Evolutionary conservation across 257 asterid genomes (phyloP), one percentile per base, ranked within the genome.

Genomic region (Scutellaria barbata): DNA sequence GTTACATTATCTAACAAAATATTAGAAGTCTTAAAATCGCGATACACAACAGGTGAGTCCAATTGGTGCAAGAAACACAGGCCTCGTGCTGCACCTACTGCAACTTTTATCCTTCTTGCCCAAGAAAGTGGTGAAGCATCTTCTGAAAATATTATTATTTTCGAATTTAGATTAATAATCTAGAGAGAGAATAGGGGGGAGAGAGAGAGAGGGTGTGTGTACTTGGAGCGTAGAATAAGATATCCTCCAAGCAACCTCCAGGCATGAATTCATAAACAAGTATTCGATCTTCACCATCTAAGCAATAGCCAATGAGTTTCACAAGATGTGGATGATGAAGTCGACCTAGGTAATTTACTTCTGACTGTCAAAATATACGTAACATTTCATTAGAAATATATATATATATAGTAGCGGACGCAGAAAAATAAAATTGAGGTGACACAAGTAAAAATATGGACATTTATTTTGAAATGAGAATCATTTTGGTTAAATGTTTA

Each of bases 11-110:
- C 85, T 51, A 85, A 68, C 80, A 85, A 82, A 41, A 85, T 81
- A 45, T 85, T 85, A 4, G 87, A 80, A 5, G 89, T 78, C 77
- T 85, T 85, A n/a, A 85, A 85, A 77, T 85, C 89, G 6, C 89
- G 85, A 70, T 85, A 85, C 17, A 85, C 82, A 67, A 85, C 89
- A 0, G 89, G 87, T 7, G 87, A 73, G 53, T 73, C 17, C 2
- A 82, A 63, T 52, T 85, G 81, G 68, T 85, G 89, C 8, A 85
- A 69, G 67, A 85, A 85, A 58, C 85, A 82, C 5, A 85, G 61
- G 33, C 87, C 89, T 47, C 85, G 77, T n/a, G 89, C 89, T 43
- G 87, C 85, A 46, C 79, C 85, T n/a, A 80, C 70, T 0, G 87
- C 89, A 13, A 82, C 74, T 74, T 73, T 82, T 6, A 85, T 80